phyloP scores from a whole-genome alignment of 306 rosid genomes.

The Prunus fruticosa region DNA sequence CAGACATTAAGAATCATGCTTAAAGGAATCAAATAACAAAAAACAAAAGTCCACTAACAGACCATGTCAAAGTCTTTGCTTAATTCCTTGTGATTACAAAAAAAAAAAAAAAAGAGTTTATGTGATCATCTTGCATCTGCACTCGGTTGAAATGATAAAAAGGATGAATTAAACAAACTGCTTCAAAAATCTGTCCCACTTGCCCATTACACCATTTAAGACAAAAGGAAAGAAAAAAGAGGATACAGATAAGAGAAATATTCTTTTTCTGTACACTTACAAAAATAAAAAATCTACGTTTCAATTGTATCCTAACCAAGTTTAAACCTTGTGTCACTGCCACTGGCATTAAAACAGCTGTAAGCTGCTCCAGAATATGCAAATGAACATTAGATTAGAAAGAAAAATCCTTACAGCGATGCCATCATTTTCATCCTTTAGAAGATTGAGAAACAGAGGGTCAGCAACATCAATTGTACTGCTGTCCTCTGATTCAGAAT shows the following conservation, averaged over 20 bases:
- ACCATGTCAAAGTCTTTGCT: background rate
- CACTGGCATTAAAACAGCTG: background rate
- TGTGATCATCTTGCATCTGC: background rate
- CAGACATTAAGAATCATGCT: background rate
- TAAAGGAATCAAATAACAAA: background rate
- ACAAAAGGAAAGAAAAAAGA: background rate
- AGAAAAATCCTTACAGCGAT: constrained; percentile 60
- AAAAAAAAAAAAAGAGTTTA: background rate
- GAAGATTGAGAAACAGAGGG: constrained; percentile 85
- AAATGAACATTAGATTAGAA: constrained; percentile 15
- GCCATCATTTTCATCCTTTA: constrained; percentile 99
- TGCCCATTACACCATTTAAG: constrained; percentile 1
- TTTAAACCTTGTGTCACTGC: background rate
- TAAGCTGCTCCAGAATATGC: background rate
- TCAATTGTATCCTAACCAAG: background rate
- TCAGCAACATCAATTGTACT: constrained; percentile 70
- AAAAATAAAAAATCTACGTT: background rate
- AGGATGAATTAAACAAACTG: background rate
- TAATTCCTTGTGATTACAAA: background rate
- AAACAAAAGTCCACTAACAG: background rate
- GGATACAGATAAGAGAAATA: background rate
- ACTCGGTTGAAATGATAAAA: background rate
- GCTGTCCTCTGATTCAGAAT: constrained; percentile 85
- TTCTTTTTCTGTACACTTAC: background rate
- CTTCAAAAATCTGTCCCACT: background rate